Conservation (phyloP, 768 basidiomycete genomes). For the Termitomyces sp. region DNA sequence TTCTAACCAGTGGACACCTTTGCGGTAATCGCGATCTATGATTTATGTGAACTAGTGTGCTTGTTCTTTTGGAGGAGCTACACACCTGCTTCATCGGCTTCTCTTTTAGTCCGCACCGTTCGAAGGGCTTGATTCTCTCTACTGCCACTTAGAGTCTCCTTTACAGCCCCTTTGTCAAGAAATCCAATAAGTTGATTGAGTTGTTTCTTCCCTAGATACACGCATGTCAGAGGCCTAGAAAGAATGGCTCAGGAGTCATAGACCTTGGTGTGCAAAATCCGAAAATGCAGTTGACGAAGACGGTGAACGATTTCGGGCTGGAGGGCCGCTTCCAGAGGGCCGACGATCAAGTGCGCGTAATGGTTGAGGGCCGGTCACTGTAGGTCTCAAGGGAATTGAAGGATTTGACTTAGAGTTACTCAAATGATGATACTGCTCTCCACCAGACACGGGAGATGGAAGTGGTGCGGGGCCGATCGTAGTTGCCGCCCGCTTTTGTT, state of each 20-base stretch:
- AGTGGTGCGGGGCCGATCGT: constrained; percentile 26
- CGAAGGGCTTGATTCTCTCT: constrained; percentile 65
- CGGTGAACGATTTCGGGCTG: constrained; percentile 66
- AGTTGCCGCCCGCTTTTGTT: constrained; percentile 51
- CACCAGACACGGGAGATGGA: constrained; percentile 24
- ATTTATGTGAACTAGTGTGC: neutral
- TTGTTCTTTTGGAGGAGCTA: neutral
- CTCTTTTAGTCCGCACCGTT: constrained; percentile 77
- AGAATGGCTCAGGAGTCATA: neutral
- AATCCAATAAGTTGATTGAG: constrained; percentile 83
- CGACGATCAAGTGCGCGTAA: constrained; percentile 70
- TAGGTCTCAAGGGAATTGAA: constrained; percentile 40
- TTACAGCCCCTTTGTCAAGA: constrained; percentile 68
- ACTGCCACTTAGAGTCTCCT: constrained; percentile 49
- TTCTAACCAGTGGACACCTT: constrained; percentile 89
- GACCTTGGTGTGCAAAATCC: constrained; percentile 84
- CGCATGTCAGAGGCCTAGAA: constrained; percentile 17
- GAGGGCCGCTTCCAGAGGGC: constrained; percentile 53
- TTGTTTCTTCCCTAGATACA: constrained; percentile 67
- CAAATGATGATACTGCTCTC: constrained; percentile 27
- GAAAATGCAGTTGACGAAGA: constrained; percentile 78
- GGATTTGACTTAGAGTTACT: constrained; percentile 40
- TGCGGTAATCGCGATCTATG: constrained; percentile 84
- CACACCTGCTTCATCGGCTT: constrained; percentile 86
- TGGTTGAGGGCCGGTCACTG: constrained; percentile 67